Conservation (phyloP, 1,284 basidiomycete species). For the Cutaneotrichosporon mucoides region DNA sequence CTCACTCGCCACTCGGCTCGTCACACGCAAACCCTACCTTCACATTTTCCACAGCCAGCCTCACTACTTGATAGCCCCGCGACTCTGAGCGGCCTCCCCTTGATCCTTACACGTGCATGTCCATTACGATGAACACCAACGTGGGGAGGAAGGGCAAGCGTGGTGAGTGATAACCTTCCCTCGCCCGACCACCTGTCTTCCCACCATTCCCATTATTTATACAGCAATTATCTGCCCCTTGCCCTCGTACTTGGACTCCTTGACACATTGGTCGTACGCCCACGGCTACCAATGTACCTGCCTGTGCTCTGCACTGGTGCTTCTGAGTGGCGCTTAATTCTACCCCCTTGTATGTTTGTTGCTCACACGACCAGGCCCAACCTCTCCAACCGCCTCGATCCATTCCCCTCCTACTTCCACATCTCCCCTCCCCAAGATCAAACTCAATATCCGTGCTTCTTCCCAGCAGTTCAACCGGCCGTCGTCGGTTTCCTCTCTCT, state of each 20-base stretch:
- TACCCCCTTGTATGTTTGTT: neutral
- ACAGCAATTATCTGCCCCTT: too few species aligned
- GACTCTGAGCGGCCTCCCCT: slow-evolving; percentile 3
- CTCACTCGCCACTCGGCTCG: slow-evolving; percentile 13
- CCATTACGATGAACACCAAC: slow-evolving; percentile 19
- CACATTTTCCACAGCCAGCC: slow-evolving; percentile 17
- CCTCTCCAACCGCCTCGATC: slow-evolving; percentile 18
- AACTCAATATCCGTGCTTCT: slow-evolving; percentile 15
- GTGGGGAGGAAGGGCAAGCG: slow-evolving; percentile 25
- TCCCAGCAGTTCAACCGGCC: slow-evolving; percentile 7
- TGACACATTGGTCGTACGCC: neutral
- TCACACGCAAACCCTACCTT: slow-evolving; percentile 13
- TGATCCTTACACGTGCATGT: slow-evolving; percentile 5
- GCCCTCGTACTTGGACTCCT: neutral
- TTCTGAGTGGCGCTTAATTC: neutral
- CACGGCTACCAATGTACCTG: neutral
- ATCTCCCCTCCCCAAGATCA: slow-evolving; percentile 21
- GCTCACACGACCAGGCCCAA: slow-evolving; percentile 27
- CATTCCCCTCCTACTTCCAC: slow-evolving; percentile 14
- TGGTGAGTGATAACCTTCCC: slow-evolving; percentile 13
- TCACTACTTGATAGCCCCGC: slow-evolving; percentile 21
- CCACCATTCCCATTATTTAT: neutral
- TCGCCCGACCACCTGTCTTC: neutral
- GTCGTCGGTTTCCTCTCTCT: slow-evolving; percentile 8
- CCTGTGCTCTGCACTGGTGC: neutral